Base-by-base conservation (phyloP, 805 yeast genomes). In the Candida xiaguanensis region DNA sequence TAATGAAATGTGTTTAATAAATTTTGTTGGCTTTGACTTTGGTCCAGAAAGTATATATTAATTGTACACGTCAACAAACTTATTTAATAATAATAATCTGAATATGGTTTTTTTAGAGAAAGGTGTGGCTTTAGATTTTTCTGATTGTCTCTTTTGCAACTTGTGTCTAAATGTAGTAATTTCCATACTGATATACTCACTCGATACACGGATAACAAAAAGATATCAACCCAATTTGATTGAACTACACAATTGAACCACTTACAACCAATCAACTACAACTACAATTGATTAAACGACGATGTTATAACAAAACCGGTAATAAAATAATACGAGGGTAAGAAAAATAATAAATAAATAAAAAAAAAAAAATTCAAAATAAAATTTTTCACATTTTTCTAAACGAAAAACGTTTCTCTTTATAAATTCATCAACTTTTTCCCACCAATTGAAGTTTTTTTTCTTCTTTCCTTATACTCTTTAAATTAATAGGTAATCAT, bases 371-470 rank as follows among this genome's bases (percentile, higher is more conserved):
- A 26, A 26, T 12, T 11, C 5, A 26, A 12, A 26, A 26, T 26
- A 26, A 20, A 36, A 22, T 29, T 29, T 31, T 31, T 31, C 24
- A 31, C 8, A 31, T 5, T 31, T 28, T 25, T 35, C 25, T 11
- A 35, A 30, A 15, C 9, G 29, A 8, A 20, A 16, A 36, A 35
- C 30, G 31, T 26, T 35, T 35, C 20, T 19, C 38, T 13, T 24
- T 34, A 23, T 34, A 23, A 15, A 24, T 24, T 24, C 26, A 12
- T 22, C 24, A 4, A 17, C n/a, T 16, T 6, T 24, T 34, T 28
- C 14, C 19, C 19, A 28, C 18, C 31, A 7, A 11, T 25, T 23
- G 12, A 3, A 11, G 5, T 31, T 13, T 37, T 26, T 36, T 14
- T 16, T 31, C 26, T 16, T 9, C 14, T 15, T 18, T 28, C 17